phyloP scores from a whole-genome alignment of 768 basidiomycete species.

The Filobasidium floriforme region DNA sequence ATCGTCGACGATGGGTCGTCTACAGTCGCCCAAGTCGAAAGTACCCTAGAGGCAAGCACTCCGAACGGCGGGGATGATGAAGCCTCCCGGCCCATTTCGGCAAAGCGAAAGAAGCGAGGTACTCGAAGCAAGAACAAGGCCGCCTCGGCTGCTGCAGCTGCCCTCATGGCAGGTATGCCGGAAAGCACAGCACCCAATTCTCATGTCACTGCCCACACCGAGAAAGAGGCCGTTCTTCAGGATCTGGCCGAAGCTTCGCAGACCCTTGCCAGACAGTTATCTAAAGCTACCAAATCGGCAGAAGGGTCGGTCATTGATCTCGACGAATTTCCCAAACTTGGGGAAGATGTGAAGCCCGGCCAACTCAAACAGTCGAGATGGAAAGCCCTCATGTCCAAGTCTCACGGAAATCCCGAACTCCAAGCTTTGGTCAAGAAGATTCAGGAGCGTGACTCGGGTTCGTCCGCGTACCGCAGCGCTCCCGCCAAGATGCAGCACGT shows the following conservation, averaged over 20 bases:
- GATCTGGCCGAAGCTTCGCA: constrained; percentile 74
- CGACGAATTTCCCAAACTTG: constrained; percentile 48
- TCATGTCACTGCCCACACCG: constrained; percentile 42
- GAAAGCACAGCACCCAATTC: constrained; percentile 32
- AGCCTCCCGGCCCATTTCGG: constrained; percentile 40
- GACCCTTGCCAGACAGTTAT: constrained; percentile 70
- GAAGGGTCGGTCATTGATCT: constrained; percentile 26
- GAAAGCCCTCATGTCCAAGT: constrained; percentile 63
- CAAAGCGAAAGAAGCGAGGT: constrained; percentile 75
- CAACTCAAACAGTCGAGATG: constrained; percentile 68
- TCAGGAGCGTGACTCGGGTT: constrained; percentile 34
- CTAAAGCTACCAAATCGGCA: constrained; percentile 29
- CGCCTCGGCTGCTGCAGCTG: constrained; percentile 47
- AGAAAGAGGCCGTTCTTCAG: constrained; percentile 48
- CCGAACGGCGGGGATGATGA: not conserved
- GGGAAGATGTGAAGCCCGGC: constrained; percentile 33
- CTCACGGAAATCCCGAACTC: constrained; percentile 37
- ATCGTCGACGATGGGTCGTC: not conserved
- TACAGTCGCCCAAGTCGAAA: not conserved
- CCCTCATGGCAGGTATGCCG: constrained; percentile 24
- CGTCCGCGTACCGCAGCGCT: constrained; percentile 54
- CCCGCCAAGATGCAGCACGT: constrained; percentile 75
- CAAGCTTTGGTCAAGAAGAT: constrained; percentile 39
- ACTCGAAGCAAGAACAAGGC: constrained; percentile 66
- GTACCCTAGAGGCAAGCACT: not conserved